Evolutionary conservation across 2,329 filamentous ascomycete genomes (phyloP), one percentile per base, ranked within the genome.

Genomic region (Aspergillus candidus): DNA sequence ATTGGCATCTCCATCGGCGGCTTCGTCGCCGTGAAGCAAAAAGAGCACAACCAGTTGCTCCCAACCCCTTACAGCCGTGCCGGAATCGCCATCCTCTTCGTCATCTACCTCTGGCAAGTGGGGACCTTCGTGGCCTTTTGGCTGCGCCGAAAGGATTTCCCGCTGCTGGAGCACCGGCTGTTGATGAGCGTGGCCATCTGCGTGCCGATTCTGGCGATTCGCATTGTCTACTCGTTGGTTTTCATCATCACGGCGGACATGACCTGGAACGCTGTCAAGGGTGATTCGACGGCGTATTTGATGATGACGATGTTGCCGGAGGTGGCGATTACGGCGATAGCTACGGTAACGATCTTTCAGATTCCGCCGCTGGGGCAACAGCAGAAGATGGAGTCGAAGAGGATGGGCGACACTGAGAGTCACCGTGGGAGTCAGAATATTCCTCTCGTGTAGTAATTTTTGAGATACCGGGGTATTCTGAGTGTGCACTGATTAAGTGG

Each of bases 1-100:
- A 50, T 53, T 30, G 43, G 40, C 15, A 47, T 53, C 6, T 53
- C 48, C 13, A 53, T 53, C 17, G 48, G 31, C 7, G 50, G 50
- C 18, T 53, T 49, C 43, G 41, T 50, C 5, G 42, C 40, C 18
- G 43, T 52, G 14, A 50, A 43, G 33, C 41, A 53, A 13, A 44
- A 43, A 10, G 45, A 46, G n/a, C 36, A 50, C 35, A 37, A 39
- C 17, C 35, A 17, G 22, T 14, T 45, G 5, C 40, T 43, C 3
- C 50, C 50, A 11, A 49, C 46, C 2, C 34, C 43, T 13, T 50
- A 48, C 32, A 50, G 43, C 30, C 50, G 48, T 33, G 43, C 48
- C 27, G 50, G 50, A 11, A 47, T 46, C 33, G 39, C 38, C 3
- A 32, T 50, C 2, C 34, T 53, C 11, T 41, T 40, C 11, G 39